Conservation (phyloP, 2,329 filamentous ascomycete species). For the Verticillium zaregamsianum region DNA sequence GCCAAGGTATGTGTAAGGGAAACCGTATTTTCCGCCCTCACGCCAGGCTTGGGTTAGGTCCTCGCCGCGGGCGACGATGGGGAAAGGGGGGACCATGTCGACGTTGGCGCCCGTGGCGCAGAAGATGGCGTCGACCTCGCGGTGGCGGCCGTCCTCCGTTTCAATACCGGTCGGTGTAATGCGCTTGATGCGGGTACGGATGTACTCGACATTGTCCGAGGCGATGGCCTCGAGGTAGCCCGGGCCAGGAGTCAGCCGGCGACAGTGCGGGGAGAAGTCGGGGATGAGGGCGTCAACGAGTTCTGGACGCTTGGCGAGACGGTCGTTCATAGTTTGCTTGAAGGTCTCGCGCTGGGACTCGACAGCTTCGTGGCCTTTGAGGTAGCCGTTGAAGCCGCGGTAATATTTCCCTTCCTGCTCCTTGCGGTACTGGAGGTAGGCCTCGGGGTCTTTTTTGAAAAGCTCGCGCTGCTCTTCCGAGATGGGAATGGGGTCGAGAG, state of each 20-base stretch:
- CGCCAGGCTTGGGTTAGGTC: constrained; percentile 55
- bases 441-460: constrained; percentile 55
- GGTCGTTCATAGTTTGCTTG: constrained; percentile 47
- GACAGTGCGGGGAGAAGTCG: constrained; percentile 60
- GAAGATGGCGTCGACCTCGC: constrained; percentile 61
- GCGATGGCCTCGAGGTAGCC: constrained; percentile 64
- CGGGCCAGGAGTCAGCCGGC: constrained; percentile 61
- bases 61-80: constrained; percentile 50
- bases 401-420: constrained; percentile 58
- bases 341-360: constrained; percentile 41
- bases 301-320: constrained; percentile 50
- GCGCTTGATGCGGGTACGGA: constrained; percentile 49
- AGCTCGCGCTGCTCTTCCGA: constrained; percentile 47
- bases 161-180: constrained; percentile 59
- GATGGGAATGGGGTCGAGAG: constrained; percentile 52
- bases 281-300: constrained; percentile 54
- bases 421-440: constrained; percentile 58
- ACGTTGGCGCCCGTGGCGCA: constrained; percentile 66
- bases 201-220: constrained; percentile 58
- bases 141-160: constrained; percentile 50
- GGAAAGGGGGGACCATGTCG: constrained; percentile 55
- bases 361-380: constrained; percentile 50
- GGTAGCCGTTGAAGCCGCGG: constrained; percentile 48
- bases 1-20: constrained; percentile 65
- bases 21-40: constrained; percentile 50